Evolutionary conservation across 192 early-diverging fungal species (phyloP), one percentile per base, ranked within the genome.

Genomic region (Gigaspora rosea): DNA sequence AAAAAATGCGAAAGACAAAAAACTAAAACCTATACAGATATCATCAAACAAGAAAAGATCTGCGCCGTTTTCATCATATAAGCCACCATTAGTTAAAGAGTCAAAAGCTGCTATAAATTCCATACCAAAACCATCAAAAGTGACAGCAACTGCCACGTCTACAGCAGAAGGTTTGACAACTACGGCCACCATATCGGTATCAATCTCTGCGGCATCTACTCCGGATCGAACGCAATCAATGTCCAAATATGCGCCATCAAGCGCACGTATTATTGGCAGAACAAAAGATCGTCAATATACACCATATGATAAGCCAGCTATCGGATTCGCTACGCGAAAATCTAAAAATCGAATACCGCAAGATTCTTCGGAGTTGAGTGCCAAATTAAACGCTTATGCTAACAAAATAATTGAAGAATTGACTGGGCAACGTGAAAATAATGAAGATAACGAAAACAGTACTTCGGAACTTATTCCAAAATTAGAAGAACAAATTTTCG

Each of bases 361-460:
- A 66, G 27, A 47, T 46, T 36, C 33, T 20, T 33, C 33, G 9
- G 64, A 66, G 18, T 66, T 66, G n/a, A 66, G 16, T 47, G 32
- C 41, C 1, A 66, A 66, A 66, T 18, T 66, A 36, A 66, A 66
- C 36, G 36, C 64, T 41, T 66, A 41, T 13, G 64, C 41, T 46
- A 66, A 66, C 36, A 33, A 66, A 9, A 18, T 36, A 18, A 66
- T 66, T n/a, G 64, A 66, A 66, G 64, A 41, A 66, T 33, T 66
- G 18, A 66, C 41, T 16, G 36, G 27, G 18, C 64, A 66, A 66
- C 33, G 18, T 18, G 64, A 66, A 46, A 18, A 33, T 15, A 46
- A 5, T 41, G 64, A 66, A 66, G 64, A 66, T 2, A 33, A 16
- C 7, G 12, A 18, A 9, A 66, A 41, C 15, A 35, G 18, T 5